phyloP scores from a whole-genome alignment of 148 eudicot species.

The Fagopyrum homotropicum region DNA sequence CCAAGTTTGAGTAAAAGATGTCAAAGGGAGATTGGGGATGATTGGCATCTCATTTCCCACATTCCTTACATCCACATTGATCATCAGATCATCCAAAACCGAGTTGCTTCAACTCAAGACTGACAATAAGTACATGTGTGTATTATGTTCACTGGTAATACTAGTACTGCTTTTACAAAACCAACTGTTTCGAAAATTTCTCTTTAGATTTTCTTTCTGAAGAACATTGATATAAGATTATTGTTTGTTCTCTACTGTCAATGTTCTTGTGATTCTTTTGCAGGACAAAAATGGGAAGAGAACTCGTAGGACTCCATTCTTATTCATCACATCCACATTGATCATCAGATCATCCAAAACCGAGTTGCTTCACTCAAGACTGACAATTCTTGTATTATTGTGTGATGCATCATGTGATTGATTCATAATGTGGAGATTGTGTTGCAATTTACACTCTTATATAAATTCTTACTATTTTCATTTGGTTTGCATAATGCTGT shows the following conservation, averaged over 20 bases:
- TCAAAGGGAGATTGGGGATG: conserved; percentile 9
- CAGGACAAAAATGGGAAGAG: too few relatives aligned
- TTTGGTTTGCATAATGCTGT: neutral
- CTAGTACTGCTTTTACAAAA: neutral
- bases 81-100: neutral
- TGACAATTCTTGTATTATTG: neutral
- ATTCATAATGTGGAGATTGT: neutral
- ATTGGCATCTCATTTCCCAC: conserved; percentile 19
- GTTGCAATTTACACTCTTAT: neutral
- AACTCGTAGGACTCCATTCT: neutral
- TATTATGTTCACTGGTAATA: neutral
- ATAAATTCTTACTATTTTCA: neutral
- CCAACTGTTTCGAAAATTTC: neutral
- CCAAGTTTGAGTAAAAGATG: conserved; percentile 12
- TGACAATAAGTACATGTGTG: neutral
- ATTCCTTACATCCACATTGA: conserved; percentile 6
- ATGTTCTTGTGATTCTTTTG: neutral
- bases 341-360: conserved; percentile 3
- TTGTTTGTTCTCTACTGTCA: neutral
- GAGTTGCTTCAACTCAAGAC: neutral
- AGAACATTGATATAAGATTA: too few relatives aligned
- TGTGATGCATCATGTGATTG: neutral
- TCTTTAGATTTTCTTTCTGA: neutral
- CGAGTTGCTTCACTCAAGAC: neutral
- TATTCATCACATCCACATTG: neutral